phyloP scores from a whole-genome alignment of 306 rosid genomes.

The Erythrophleum fordii region DNA sequence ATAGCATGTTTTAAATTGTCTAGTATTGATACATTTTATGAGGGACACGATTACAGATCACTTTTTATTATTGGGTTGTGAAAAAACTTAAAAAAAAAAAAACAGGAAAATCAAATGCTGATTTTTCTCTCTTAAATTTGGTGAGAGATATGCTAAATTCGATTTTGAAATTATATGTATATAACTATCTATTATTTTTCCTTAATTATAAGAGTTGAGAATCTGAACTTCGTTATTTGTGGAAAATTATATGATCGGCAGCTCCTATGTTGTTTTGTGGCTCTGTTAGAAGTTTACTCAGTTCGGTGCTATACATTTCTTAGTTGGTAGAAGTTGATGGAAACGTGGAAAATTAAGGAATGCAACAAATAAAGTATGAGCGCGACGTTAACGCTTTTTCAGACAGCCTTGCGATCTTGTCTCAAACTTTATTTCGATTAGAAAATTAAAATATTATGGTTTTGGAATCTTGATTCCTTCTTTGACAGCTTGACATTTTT shows the following conservation, averaged over 20 bases:
- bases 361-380: not conserved
- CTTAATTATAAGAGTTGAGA: not conserved
- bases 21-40: not conserved
- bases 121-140: not conserved
- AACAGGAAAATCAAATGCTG: not conserved
- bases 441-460: not conserved
- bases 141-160: not conserved
- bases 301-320: too few relatives aligned
- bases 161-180: not conserved
- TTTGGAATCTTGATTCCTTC: not conserved
- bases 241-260: not conserved
- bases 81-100: too few relatives aligned
- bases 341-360: not conserved
- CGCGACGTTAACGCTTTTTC: not conserved
- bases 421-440: not conserved
- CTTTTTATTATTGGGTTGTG: too few relatives aligned
- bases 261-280: not conserved
- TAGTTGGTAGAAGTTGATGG: not conserved
- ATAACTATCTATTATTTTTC: too few relatives aligned
- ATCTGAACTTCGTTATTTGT: not conserved
- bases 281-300: not conserved
- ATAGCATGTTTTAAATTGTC: not conserved
- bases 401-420: not conserved
- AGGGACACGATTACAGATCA: too few relatives aligned
- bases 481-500: slow-evolving; percentile 27